Base-by-base conservation (phyloP, 140 eudicot genomes). In the Ambrosia hybrid region DNA sequence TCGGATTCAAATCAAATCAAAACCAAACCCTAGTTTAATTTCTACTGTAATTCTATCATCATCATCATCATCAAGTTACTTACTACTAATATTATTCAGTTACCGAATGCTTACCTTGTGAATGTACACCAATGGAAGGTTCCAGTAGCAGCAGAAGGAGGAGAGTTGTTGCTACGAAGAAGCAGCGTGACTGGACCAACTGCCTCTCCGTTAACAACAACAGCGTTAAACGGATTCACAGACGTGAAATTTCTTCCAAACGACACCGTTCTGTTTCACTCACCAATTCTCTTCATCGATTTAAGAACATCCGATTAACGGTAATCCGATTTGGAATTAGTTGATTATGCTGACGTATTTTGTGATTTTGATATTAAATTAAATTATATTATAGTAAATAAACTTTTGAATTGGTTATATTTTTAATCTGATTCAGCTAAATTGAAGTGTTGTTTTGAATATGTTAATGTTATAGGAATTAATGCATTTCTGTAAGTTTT, bases 241-340 rank as follows among this genome's bases (percentile, higher is more conserved):
- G 85, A 57, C 78, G 92, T 48, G 92, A 86, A 81, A 73, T 86
- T 49, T 86, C 81, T 48, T 86, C 89, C 7, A 84, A 84, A 75
- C 79, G 89, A 33, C 81, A 76, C 55, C 83, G 92, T 37, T 73
- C 80, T 33, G 52, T 76, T 43, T 76, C 84, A 41, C 64, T 83
- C 71, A 78, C 76, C 70, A 71, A 86, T 76, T 80, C 89, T 4
- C 74, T 46, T 43, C 79, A 86, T 45, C 73, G 91, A 21, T 86
- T 86, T 59, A 70, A 79, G 34, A 83, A 86, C 72, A 86, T 86
- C 68, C 79, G 78, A 0, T 75, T 86, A 84, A 76, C 74, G 92
- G 89, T 83, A 57, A 78, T 9, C 6, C 46, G 2, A 30, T 30
- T 30, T 30, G 2, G 2, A 30, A 30, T 30, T 30, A 30, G 34